Conservation (phyloP, 768 basidiomycete genomes). For the Mycena filopes region DNA sequence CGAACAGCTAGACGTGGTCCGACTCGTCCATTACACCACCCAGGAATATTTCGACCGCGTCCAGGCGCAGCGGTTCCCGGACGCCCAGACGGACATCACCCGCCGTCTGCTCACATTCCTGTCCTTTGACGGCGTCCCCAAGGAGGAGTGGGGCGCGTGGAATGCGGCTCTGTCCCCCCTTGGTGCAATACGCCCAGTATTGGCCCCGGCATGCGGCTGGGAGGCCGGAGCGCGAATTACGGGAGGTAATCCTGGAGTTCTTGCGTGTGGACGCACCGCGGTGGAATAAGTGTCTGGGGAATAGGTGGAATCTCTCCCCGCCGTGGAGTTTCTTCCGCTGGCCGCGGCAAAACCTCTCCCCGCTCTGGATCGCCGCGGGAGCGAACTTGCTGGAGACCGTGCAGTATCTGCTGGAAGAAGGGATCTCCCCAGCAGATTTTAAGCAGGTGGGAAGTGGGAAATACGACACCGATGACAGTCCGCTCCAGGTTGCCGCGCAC, state of each 20-base stretch:
- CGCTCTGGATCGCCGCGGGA: not conserved
- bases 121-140: not conserved
- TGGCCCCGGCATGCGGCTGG: not conserved
- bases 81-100: not conserved
- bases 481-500: not conserved
- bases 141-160: too few relatives aligned
- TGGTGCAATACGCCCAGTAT: not conserved
- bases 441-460: too few relatives aligned
- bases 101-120: not conserved
- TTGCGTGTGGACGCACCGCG: too few relatives aligned
- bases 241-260: too few relatives aligned
- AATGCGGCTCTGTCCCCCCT: too few relatives aligned
- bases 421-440: too few relatives aligned
- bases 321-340: too few relatives aligned
- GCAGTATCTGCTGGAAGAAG: not conserved
- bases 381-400: not conserved
- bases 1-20: not conserved
- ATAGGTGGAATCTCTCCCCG: too few relatives aligned
- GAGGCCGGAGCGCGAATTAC: not conserved
- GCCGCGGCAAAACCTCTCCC: too few relatives aligned
- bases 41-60: slow-evolving; percentile 1
- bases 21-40: not conserved
- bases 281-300: too few relatives aligned
- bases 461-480: too few relatives aligned
- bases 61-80: not conserved